Percentiles rank a stretch among this genome's conserved stretches.
Conservation (phyloP, 768 basidiomycete species). For the Paxillus rubicundulus region DNA sequence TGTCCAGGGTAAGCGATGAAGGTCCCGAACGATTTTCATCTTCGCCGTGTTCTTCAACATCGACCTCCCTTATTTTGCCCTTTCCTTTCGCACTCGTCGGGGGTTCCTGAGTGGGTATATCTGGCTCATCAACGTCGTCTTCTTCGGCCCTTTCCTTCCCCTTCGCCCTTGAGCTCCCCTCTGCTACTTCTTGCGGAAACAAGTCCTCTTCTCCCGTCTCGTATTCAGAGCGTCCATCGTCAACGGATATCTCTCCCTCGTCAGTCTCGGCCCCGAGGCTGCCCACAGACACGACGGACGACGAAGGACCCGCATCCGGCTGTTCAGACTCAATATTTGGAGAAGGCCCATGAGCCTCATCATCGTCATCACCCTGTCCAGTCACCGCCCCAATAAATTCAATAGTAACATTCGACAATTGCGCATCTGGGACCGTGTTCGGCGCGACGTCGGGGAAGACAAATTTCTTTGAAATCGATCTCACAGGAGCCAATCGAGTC, state of each 20-base stretch:
- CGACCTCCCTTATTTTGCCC: slow-evolving; percentile 21
- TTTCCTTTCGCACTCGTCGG: slow-evolving; percentile 14
- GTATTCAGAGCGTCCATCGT: slow-evolving; percentile 7
- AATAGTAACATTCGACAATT: not conserved
- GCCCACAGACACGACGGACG: not conserved
- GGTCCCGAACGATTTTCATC: slow-evolving; percentile 6
- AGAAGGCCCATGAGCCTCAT: not conserved
- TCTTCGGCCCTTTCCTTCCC: slow-evolving; percentile 24
- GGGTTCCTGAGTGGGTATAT: not conserved
- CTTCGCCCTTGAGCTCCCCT: slow-evolving; percentile 20
- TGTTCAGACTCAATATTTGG: slow-evolving; percentile 1
- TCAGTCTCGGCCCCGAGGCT: not conserved
- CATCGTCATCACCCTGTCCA: not conserved
- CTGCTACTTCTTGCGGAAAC: slow-evolving; percentile 18
- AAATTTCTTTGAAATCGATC: slow-evolving; percentile 51
- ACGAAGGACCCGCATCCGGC: slow-evolving; percentile 2
- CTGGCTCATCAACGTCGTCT: slow-evolving; percentile 11
- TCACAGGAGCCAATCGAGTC: slow-evolving; percentile 42
- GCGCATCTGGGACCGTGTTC: not conserved
- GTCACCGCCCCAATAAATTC: not conserved
- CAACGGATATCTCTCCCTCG: not conserved
- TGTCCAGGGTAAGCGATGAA: slow-evolving; percentile 1
- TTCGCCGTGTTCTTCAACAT: slow-evolving; percentile 9
- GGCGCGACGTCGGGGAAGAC: slow-evolving; percentile 40
- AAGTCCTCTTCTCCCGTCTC: slow-evolving; percentile 21